Evolutionary conservation across 176 grass and related monocot species (phyloP).

Genomic region (Aegilops longissima): DNA sequence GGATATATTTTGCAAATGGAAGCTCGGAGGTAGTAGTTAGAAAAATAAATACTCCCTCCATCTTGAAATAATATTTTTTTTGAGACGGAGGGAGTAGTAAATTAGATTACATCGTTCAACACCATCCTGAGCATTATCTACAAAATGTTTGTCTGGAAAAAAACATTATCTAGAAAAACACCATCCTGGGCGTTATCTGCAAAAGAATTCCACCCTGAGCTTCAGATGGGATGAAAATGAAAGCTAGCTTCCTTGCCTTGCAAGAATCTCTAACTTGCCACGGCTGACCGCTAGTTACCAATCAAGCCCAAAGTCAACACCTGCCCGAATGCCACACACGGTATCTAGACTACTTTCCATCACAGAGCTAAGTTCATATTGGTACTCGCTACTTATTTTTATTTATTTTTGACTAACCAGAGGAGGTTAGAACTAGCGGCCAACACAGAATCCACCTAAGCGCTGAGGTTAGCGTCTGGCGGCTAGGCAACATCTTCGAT

Average conservation of each 20-base stretch:
- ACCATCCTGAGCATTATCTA: too few species aligned
- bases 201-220: neutral
- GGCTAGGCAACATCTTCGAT: neutral
- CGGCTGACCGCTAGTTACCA: neutral
- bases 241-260: conserved; percentile 9
- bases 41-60: too few species aligned
- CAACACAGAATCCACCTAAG: conserved; percentile 22
- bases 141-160: too few species aligned
- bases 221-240: neutral
- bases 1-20: too few species aligned
- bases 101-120: too few species aligned
- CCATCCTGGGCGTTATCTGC: too few species aligned
- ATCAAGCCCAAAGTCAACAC: neutral
- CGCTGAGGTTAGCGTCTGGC: conserved; percentile 2
- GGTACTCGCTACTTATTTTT: neutral
- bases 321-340: neutral
- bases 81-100: too few species aligned
- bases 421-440: neutral
- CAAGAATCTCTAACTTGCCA: conserved; percentile 17
- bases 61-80: too few species aligned
- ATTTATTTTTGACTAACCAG: too few species aligned
- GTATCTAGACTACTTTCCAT: neutral
- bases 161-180: too few species aligned
- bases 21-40: too few species aligned
- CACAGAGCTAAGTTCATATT: neutral